Evolutionary conservation across 83 land plant genomes (phyloP).

Genomic region (Picea abies): DNA sequence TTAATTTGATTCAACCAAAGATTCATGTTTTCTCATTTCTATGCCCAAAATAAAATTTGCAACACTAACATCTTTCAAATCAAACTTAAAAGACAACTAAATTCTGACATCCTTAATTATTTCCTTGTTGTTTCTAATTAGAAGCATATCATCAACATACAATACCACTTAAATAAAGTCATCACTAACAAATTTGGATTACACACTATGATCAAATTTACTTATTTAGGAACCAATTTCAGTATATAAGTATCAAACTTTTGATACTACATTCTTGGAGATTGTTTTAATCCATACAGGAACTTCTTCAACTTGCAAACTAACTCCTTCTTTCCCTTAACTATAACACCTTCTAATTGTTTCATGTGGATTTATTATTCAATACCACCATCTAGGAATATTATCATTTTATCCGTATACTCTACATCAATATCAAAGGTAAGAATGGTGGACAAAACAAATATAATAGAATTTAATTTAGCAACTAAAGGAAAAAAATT

Average conservation of each 20-base stretch:
- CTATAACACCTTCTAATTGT: neutral
- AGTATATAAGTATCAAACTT: neutral
- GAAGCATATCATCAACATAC: neutral
- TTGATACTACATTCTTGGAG: neutral
- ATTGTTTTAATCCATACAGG: neutral
- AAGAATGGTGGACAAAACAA: neutral
- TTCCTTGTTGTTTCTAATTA: neutral
- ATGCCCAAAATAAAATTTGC: neutral
- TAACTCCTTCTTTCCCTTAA: neutral
- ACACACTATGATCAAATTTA: neutral
- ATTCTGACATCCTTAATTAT: neutral
- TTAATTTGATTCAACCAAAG: too few relatives aligned
- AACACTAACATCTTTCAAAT: neutral
- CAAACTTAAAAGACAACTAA: neutral
- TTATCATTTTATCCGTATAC: neutral
- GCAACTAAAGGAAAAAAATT: neutral
- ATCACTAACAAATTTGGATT: neutral
- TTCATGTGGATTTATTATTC: neutral
- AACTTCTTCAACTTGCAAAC: neutral
- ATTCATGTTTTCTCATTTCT: too few relatives aligned
- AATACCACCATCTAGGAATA: neutral
- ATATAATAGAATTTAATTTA: neutral
- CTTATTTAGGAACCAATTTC: neutral
- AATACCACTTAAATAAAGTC: neutral
- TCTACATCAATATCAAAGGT: neutral